Evolutionary conservation across 1,284 basidiomycete species (phyloP).

Genomic region (Anthracocystis walkeri): DNA sequence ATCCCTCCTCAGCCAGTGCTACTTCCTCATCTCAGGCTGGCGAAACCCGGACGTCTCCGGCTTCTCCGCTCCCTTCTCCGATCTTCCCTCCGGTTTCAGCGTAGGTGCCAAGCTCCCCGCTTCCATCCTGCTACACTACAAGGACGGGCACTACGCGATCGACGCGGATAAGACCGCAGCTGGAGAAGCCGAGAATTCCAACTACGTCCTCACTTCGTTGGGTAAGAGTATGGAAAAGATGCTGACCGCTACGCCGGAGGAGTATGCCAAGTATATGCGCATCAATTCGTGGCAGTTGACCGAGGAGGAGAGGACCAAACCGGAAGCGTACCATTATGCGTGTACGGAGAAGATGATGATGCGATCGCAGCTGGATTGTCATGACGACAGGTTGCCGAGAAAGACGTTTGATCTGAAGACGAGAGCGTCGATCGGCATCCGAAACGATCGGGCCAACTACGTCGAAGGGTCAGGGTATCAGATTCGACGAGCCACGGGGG

Average conservation of each 20-base stretch:
- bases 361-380: slow-evolving; percentile 94
- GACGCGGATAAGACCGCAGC: slow-evolving; percentile 76
- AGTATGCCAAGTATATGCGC: slow-evolving; percentile 78
- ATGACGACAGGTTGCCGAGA: slow-evolving; percentile 83
- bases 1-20: slow-evolving; percentile 85
- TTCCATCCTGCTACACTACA: slow-evolving; percentile 76
- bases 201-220: slow-evolving; percentile 71
- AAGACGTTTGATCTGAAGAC: slow-evolving; percentile 97
- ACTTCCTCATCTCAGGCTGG: slow-evolving; percentile 74
- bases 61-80: slow-evolving; percentile 72
- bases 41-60: slow-evolving; percentile 64
- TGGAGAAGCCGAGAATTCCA: slow-evolving; percentile 61
- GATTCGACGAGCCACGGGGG: slow-evolving; percentile 60
- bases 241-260: slow-evolving; percentile 77
- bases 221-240: slow-evolving; percentile 91
- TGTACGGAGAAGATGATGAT: slow-evolving; percentile 84
- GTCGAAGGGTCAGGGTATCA: slow-evolving; percentile 71
- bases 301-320: slow-evolving; percentile 70
- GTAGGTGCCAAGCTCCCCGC: slow-evolving; percentile 84
- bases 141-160: slow-evolving; percentile 77
- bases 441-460: slow-evolving; percentile 87
- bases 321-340: slow-evolving; percentile 66
- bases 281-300: slow-evolving; percentile 64
- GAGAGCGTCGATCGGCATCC: slow-evolving; percentile 84
- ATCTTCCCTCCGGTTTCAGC: slow-evolving; percentile 79